Evolutionary conservation across 1,284 basidiomycete genomes (phyloP), one percentile per base, ranked within the genome.

Genomic region (Puccinia horiana): DNA sequence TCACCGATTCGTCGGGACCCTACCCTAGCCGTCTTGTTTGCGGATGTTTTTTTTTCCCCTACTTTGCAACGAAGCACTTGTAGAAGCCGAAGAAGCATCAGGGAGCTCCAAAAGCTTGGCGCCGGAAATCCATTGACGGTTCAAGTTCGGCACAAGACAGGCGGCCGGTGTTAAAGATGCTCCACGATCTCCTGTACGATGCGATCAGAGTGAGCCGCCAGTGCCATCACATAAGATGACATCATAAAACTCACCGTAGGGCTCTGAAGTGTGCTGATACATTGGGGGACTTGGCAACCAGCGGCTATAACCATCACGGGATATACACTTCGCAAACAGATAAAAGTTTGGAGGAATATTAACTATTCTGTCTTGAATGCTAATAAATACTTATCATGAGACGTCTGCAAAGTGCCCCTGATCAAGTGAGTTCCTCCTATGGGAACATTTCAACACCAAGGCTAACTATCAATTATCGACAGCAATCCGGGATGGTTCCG

Each of bases 221-320:
- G 9, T n/a, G 65, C 26, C 49, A 37, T 11, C 29, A 37, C 20
- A 52, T 20, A 73, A 40, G 35, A 73, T 73, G 70, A 73, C 52
- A 73, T 56, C 70, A 73, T 37, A 12, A 35, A 52, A 52, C 52
- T 44, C n/a, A 42, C 12, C 11, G 32, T 35, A 42, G 65, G 42
- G 65, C 44, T 37, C 65, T 67, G 65, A 42, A 26, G 40, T n/a
- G 32, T 44, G 65, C 65, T 67, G 65, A 42, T 42, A 67, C 65
- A 4, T 65, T 65, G 12, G 65, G 37, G 8, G 32, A 67, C 35
- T 63, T 32, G 32, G 58, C 14, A 37, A 29, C 32, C 63, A 67
- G 63, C 65, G 18, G 32, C 40, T 54, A 54, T 12, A 8, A 54
- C 52, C 52, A n/a, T 23, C 52, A 54, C 52, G n/a, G 52, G 18